A percentile compares a stretch with the other conserved stretches of the same genome.
Evolutionary conservation across 768 basidiomycete genomes (phyloP).

Genomic region (Suillus fuscotomentosus): DNA sequence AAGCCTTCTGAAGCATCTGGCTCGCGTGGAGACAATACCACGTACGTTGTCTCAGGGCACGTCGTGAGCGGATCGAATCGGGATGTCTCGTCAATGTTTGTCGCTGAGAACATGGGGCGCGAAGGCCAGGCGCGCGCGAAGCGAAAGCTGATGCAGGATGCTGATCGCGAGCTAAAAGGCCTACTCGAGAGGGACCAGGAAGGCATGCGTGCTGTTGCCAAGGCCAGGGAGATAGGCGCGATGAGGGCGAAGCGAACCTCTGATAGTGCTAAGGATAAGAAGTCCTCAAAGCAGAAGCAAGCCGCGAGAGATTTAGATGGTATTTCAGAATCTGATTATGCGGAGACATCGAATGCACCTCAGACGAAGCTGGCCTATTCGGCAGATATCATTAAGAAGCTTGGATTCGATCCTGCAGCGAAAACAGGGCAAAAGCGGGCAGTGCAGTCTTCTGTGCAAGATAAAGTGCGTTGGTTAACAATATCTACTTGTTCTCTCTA

Average conservation of each 20-base stretch:
- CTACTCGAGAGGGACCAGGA: slow-evolving; percentile 65
- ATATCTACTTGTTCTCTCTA: background rate
- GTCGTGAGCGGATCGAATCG: slow-evolving; percentile 51
- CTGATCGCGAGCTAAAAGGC: slow-evolving; percentile 58
- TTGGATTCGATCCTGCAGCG: slow-evolving; percentile 78
- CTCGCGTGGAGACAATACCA: slow-evolving; percentile 39
- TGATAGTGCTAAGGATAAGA: slow-evolving; percentile 15
- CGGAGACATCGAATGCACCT: slow-evolving; percentile 5
- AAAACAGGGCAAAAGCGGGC: slow-evolving; percentile 47
- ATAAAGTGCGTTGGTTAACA: slow-evolving; percentile 48
- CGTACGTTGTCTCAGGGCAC: slow-evolving; percentile 83
- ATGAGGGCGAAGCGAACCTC: slow-evolving; percentile 22
- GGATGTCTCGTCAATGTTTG: slow-evolving; percentile 40
- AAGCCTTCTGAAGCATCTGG: slow-evolving; percentile 46
- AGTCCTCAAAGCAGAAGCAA: slow-evolving; percentile 9
- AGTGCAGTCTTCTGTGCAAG: slow-evolving; percentile 42
- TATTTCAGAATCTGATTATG: slow-evolving; percentile 17
- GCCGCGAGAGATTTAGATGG: slow-evolving; percentile 16
- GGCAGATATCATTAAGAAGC: slow-evolving; percentile 60
- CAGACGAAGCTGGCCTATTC: slow-evolving; percentile 54
- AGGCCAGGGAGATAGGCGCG: slow-evolving; percentile 49
- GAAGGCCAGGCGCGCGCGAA: slow-evolving; percentile 77
- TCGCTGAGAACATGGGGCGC: slow-evolving; percentile 73
- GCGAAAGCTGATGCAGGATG: slow-evolving; percentile 56
- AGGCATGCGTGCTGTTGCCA: slow-evolving; percentile 63